A percentile compares a stretch with the other conserved stretches of the same genome.
These are phyloP conservation scores for Ogataea dorogensis DNA, from an alignment of 805 yeast genomes.

Conservation along the genomic window DNA sequence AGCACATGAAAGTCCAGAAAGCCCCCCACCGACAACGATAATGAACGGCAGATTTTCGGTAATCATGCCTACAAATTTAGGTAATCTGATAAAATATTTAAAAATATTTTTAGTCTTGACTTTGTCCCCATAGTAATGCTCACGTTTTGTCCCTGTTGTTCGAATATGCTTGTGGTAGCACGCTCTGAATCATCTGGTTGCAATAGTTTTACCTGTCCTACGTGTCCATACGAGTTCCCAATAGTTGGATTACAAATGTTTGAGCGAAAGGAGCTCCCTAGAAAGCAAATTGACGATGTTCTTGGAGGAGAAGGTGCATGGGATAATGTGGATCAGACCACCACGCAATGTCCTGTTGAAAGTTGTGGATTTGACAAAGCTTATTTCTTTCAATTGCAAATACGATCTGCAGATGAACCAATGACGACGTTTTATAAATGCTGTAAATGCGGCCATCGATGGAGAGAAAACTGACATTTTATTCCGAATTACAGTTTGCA, in stretches of 20 bases:
- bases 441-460: conserved; percentile 87
- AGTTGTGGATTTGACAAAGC: conserved; percentile 87
- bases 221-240: conserved; percentile 95
- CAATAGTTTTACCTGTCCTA: conserved; percentile 79
- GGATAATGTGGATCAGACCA: conserved; percentile 97
- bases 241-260: conserved; percentile 79
- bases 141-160: conserved; percentile 92
- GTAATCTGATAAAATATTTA: neutral
- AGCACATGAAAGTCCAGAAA: conserved; percentile 63
- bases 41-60: conserved; percentile 33
- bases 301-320: conserved; percentile 96
- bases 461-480: conserved; percentile 88
- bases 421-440: conserved; percentile 98
- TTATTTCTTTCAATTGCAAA: conserved; percentile 94
- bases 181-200: conserved; percentile 50
- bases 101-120: neutral
- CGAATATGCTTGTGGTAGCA: conserved; percentile 80
- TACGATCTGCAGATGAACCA: conserved; percentile 98
- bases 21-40: conserved; percentile 62
- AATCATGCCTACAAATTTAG: neutral
- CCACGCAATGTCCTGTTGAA: conserved; percentile 88
- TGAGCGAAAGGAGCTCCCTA: conserved; percentile 76
- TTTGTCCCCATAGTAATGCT: too few relatives aligned
- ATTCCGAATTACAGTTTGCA: neutral
- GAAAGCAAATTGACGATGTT: conserved; percentile 94